phyloP scores from a whole-genome alignment of 2,329 filamentous ascomycete species.

The Incumbomyces lentus region DNA sequence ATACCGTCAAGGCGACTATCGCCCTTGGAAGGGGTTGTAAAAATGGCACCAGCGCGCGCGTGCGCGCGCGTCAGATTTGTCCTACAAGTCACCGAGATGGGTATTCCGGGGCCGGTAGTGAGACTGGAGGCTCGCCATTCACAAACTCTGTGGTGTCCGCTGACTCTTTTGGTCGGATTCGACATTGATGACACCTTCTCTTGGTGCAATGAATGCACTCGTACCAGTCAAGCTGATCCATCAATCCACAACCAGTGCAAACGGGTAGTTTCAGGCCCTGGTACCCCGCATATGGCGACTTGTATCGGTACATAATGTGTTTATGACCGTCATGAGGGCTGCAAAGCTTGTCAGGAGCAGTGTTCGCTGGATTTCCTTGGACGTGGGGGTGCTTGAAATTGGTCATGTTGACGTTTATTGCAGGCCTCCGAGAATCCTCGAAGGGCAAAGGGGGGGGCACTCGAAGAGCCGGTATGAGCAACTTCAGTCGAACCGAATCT shows the following conservation, averaged over 20 bases:
- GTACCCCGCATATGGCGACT: constrained; percentile 6
- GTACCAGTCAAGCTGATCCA: constrained; percentile 1
- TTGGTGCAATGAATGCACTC: constrained; percentile 5
- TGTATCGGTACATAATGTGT: constrained; percentile 6
- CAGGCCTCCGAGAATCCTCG: no score
- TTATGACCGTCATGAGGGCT: constrained; percentile 4
- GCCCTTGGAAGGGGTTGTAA: no score
- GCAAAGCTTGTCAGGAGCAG: background rate
- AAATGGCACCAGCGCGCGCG: no score
- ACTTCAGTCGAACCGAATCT: no score
- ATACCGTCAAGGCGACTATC: no score
- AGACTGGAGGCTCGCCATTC: background rate
- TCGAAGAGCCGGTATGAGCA: no score
- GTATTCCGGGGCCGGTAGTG: background rate
- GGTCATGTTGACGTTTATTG: no score
- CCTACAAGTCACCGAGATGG: no score
- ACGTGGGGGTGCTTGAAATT: background rate
- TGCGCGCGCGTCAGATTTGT: no score
- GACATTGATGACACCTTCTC: constrained; percentile 13
- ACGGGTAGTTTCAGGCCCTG: background rate
- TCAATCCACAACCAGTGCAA: constrained; percentile 1
- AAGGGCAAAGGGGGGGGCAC: no score
- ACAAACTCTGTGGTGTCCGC: background rate
- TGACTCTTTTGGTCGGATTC: constrained; percentile 9
- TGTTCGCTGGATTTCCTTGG: constrained; percentile 1